phyloP scores from a whole-genome alignment of 2,329 filamentous ascomycete genomes.

The Apiospora koreana region DNA sequence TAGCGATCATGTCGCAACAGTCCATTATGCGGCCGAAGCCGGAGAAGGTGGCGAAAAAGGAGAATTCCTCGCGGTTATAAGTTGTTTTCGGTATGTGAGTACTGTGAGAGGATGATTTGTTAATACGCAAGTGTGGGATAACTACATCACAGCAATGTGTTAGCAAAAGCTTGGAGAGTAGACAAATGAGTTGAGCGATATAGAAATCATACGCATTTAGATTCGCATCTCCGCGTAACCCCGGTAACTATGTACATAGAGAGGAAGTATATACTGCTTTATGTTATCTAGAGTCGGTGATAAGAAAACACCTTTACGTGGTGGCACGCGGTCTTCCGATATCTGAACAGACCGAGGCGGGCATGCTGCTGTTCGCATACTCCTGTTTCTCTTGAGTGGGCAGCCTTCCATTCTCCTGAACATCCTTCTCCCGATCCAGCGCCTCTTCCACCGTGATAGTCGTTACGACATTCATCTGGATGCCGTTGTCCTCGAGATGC shows the following conservation, averaged over 20 bases:
- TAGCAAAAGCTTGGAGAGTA: neutral
- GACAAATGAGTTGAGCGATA: neutral
- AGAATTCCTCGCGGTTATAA: neutral
- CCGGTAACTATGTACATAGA: too few relatives aligned
- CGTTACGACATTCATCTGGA: slow-evolving; percentile 19
- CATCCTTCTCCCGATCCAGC: neutral
- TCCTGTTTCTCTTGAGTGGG: neutral
- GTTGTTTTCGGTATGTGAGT: neutral
- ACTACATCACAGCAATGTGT: neutral
- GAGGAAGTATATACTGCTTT: neutral
- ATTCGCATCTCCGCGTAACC: neutral
- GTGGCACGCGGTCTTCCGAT: too few relatives aligned
- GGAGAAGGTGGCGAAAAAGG: neutral
- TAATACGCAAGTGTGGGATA: too few relatives aligned
- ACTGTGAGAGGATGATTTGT: too few relatives aligned
- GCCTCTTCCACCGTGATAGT: slow-evolving; percentile 14
- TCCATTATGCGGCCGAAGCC: slow-evolving; percentile 32
- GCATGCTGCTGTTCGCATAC: neutral
- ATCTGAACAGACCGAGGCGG: too few relatives aligned
- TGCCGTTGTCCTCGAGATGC: slow-evolving; percentile 10
- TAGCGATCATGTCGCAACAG: slow-evolving; percentile 52
- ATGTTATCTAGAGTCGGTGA: neutral
- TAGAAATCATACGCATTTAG: neutral
- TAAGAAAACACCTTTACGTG: neutral
- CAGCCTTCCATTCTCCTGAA: neutral